phyloP scores from a whole-genome alignment of 225 moss, liverwort and hornwort genomes.

The Sphagnum tenellum region DNA sequence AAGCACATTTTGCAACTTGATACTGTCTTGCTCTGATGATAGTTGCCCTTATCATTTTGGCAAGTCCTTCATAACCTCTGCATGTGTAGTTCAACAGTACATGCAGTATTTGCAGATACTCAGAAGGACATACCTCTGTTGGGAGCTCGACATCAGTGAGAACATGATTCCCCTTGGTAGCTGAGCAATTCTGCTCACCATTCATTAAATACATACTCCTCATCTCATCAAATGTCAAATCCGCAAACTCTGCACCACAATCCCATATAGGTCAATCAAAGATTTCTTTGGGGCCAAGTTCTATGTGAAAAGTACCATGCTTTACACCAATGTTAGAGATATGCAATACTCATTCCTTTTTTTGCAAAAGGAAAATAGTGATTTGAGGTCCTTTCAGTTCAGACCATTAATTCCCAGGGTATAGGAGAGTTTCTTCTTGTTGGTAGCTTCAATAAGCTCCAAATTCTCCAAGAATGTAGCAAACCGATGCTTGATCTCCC shows the following conservation, averaged over 20 bases:
- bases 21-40: too few species aligned
- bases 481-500: constrained; percentile 69
- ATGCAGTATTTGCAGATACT: not conserved
- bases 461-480: constrained; percentile 58
- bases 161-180: constrained; percentile 68
- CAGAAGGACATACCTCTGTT: constrained; percentile 21
- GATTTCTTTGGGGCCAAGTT: too few species aligned
- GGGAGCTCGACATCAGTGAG: constrained; percentile 59
- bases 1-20: too few species aligned
- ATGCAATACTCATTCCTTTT: too few species aligned
- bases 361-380: too few species aligned
- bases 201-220: constrained; percentile 50
- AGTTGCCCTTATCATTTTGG: too few species aligned
- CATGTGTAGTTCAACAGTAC: not conserved
- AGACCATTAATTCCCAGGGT: constrained; percentile 83
- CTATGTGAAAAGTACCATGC: too few species aligned
- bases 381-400: not conserved
- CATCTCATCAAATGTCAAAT: constrained; percentile 79
- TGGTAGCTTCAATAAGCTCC: constrained; percentile 69
- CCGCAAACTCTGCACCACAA: constrained; percentile 66
- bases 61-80: not conserved
- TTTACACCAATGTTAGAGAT: too few species aligned
- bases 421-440: constrained; percentile 56
- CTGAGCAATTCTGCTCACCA: constrained; percentile 81
- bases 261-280: too few species aligned